Evolutionary conservation across 1,284 basidiomycete species (phyloP).

Genomic region (Malassezia pachydermatis): DNA sequence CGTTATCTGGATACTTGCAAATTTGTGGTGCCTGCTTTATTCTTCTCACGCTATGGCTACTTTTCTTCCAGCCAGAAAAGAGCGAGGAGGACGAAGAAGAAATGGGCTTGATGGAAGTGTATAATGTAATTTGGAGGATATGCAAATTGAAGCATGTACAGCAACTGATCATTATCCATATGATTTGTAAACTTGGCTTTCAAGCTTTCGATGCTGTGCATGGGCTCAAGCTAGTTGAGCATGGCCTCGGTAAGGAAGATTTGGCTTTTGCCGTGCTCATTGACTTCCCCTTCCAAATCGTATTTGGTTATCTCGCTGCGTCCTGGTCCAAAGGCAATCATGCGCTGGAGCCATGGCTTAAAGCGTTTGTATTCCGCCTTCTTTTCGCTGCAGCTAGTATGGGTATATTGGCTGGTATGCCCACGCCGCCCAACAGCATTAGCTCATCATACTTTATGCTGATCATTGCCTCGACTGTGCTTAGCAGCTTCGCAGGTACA

Average conservation of each 20-base stretch:
- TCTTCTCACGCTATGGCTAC: conserved; percentile 72
- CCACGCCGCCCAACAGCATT: conserved; percentile 50
- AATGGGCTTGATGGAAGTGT: conserved; percentile 81
- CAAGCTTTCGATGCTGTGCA: conserved; percentile 89
- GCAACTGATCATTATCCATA: conserved; percentile 72
- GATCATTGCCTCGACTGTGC: conserved; percentile 67
- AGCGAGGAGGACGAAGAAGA: conserved; percentile 64
- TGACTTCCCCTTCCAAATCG: conserved; percentile 94
- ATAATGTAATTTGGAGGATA: conserved; percentile 88
- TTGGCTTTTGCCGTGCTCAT: conserved; percentile 86
- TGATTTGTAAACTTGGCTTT: conserved; percentile 90
- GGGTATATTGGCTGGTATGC: conserved; percentile 74
- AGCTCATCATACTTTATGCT: conserved; percentile 62
- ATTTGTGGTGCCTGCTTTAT: conserved; percentile 78
- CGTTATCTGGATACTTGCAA: conserved; percentile 69
- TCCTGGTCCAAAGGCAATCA: conserved; percentile 58
- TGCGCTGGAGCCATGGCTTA: conserved; percentile 60
- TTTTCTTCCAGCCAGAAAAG: conserved; percentile 59
- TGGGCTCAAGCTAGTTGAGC: conserved; percentile 88
- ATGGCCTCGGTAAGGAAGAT: conserved; percentile 88
- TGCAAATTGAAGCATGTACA: conserved; percentile 86
- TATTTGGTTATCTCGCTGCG: conserved; percentile 91
- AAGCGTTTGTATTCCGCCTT: conserved; percentile 80
- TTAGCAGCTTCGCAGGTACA: conserved; percentile 80
- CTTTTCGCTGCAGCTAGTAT: conserved; percentile 61